A percentile compares a stretch with the other conserved stretches of the same genome.
Evolutionary conservation across 768 basidiomycete species (phyloP).

Genomic region (Cystoderma amianthinum): DNA sequence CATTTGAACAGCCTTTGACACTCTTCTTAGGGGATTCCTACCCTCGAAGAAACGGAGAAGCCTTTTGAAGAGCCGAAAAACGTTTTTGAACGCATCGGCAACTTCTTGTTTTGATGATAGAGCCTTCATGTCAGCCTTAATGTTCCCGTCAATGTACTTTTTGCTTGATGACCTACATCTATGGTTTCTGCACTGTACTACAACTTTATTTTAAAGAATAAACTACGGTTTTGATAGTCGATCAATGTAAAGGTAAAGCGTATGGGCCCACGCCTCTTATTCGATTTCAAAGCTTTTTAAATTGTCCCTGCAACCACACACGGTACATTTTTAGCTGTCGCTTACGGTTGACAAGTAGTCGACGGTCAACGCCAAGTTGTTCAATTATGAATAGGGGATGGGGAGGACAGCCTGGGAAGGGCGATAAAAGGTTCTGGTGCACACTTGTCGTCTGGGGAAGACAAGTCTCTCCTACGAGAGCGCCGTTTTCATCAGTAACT

Average conservation of each 20-base stretch:
- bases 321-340: constrained; percentile 96
- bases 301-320: constrained; percentile 90
- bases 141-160: background rate
- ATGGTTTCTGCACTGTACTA: background rate
- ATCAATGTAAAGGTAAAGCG: too few relatives aligned
- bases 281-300: constrained; percentile 44
- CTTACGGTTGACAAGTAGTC: constrained; percentile 90
- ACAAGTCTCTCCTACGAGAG: background rate
- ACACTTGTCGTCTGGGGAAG: constrained; percentile 11
- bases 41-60: constrained; percentile 59
- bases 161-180: background rate
- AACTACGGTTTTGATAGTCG: background rate
- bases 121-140: too few relatives aligned
- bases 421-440: constrained; percentile 32
- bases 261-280: too few relatives aligned
- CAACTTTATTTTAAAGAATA: too few relatives aligned
- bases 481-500: background rate
- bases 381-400: constrained; percentile 73
- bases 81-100: constrained; percentile 41
- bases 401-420: constrained; percentile 22
- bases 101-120: constrained; percentile 43
- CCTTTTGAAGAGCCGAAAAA: constrained; percentile 44
- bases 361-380: constrained; percentile 84
- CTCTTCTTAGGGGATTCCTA: constrained; percentile 50
- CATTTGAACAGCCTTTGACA: constrained; percentile 2